Percentiles rank a stretch among this genome's conserved stretches.
Evolutionary conservation across 768 basidiomycete species (phyloP).

Genomic region (Mycena galopus): DNA sequence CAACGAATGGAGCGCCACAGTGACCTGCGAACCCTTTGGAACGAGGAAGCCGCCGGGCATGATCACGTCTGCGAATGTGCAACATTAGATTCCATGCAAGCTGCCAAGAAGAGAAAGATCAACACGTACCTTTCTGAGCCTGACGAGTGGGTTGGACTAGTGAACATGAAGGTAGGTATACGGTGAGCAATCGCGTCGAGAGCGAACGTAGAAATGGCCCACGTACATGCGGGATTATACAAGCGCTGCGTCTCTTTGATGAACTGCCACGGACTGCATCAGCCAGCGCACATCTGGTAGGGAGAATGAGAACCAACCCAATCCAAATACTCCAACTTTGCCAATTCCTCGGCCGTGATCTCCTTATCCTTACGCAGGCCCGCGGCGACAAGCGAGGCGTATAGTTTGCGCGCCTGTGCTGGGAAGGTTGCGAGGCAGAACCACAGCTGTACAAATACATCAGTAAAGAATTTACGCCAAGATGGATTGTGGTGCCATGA

Average conservation of each 20-base stretch:
- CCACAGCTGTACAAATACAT: slow-evolving; percentile 8
- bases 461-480: too few relatives aligned
- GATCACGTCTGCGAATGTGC: slow-evolving; percentile 15
- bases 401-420: slow-evolving; percentile 24
- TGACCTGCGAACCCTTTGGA: slow-evolving; percentile 29
- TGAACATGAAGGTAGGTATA: not conserved
- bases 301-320: slow-evolving; percentile 23
- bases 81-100: not conserved
- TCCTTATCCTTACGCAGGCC: slow-evolving; percentile 22
- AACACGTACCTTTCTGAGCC: slow-evolving; percentile 27
- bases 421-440: slow-evolving; percentile 32
- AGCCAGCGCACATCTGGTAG: not conserved
- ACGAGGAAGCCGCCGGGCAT: slow-evolving; percentile 30
- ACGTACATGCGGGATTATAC: slow-evolving; percentile 27
- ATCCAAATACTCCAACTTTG: slow-evolving; percentile 32
- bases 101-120: not conserved
- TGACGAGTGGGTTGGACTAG: slow-evolving; percentile 30
- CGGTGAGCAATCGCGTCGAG: not conserved
- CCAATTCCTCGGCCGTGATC: slow-evolving; percentile 30
- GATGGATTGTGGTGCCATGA: too few relatives aligned
- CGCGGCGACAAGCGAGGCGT: slow-evolving; percentile 27
- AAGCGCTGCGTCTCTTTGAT: slow-evolving; percentile 27
- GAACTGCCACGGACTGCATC: not conserved
- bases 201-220: not conserved
- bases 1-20: slow-evolving; percentile 27